Evolutionary conservation across 305 asterid species (phyloP), one percentile per base, ranked within the genome.

Genomic region (Vinca major): DNA sequence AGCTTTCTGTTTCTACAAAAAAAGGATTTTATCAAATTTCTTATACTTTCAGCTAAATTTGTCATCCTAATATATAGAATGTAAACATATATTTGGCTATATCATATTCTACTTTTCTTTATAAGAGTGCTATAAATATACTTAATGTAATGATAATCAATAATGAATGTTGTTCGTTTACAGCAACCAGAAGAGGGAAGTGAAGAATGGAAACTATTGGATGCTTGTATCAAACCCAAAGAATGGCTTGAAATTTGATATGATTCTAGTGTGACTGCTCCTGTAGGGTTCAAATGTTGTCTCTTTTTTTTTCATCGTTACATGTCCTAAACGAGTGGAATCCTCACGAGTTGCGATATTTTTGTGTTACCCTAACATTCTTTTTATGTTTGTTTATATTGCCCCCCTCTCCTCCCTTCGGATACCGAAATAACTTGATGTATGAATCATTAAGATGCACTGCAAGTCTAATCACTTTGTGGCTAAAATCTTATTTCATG

Each of bases 181-280:
- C 88, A 89, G 98, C 74, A 86, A 89, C 98, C 98, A 4, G 92
- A 84, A 84, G 96, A 88, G 78, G 98, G 98, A 44, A 82, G 80
- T 50, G 98, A 89, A 81, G 96, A 92, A 75, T 88, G 98, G 96
- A 86, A 88, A 75, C 88, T 92, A 66, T 73, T 89, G 85, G 96
- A 92, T 77, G 98, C 98, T 9, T 92, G 98, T 77, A 86, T 92
- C 82, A 92, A 86, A 83, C 98, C 96, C 16, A 89, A 83, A 78
- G 96, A 92, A 62, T 92, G 98, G 98, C 54, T 91, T 72, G 86
- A 43, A 55, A 56, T 54, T 68, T 71, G 65, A 51, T 60, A 19
- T 21, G 63, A 50, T 44, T 40, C 9, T 26, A 0, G 33, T 26
- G 33, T 26, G 33, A 26, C 33, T 26, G 33, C 33, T 26, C 33